Evolutionary conservation across 2,329 filamentous ascomycete species (phyloP).

Genomic region (Tolypocladium endophyticum): DNA sequence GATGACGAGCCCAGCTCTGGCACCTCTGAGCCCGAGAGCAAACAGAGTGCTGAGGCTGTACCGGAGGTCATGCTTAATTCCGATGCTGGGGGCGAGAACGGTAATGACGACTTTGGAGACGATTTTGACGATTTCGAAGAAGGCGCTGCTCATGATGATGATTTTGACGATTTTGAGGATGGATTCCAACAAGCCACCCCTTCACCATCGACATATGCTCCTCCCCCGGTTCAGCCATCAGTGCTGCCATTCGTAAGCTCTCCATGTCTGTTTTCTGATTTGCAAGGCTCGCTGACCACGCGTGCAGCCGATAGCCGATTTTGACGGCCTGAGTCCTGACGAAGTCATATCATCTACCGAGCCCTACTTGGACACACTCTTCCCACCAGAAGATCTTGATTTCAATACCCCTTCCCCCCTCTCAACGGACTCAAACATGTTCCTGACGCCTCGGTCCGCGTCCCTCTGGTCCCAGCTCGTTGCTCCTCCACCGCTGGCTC

Average conservation of each 20-base stretch:
- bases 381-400: slow-evolving; percentile 46
- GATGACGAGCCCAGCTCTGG: slow-evolving; percentile 30
- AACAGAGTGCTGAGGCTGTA: slow-evolving; percentile 39
- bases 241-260: slow-evolving; percentile 34
- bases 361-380: slow-evolving; percentile 57
- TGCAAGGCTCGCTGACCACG: slow-evolving; percentile 11
- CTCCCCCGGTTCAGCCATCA: slow-evolving; percentile 24
- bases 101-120: slow-evolving; percentile 41
- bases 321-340: slow-evolving; percentile 49
- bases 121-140: slow-evolving; percentile 56
- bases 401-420: slow-evolving; percentile 38
- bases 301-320: slow-evolving; percentile 54
- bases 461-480: slow-evolving; percentile 96
- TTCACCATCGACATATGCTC: slow-evolving; percentile 14
- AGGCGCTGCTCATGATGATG: slow-evolving; percentile 38
- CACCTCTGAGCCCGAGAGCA: slow-evolving; percentile 32
- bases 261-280: neutral
- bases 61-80: slow-evolving; percentile 40
- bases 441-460: slow-evolving; percentile 75
- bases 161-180: slow-evolving; percentile 64
- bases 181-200: slow-evolving; percentile 49
- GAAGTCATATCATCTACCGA: slow-evolving; percentile 51
- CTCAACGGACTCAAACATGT: slow-evolving; percentile 52
- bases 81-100: slow-evolving; percentile 27
- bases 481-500: slow-evolving; percentile 85